Conservation (phyloP, 1,284 basidiomycete genomes). For the Pseudozyma sp. region DNA sequence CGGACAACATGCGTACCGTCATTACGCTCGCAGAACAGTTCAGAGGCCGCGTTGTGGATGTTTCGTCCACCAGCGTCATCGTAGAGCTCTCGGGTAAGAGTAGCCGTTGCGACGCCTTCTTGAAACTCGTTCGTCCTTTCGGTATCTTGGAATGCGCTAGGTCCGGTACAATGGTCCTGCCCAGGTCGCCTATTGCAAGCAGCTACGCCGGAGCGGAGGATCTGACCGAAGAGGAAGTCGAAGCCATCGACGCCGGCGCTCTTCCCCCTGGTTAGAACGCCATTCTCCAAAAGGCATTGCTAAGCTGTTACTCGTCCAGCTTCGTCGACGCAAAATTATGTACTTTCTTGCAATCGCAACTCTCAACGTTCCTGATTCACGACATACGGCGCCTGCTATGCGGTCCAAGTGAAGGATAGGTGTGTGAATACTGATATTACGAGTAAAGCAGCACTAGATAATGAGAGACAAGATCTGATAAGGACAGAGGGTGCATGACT, state of each 20-base stretch:
- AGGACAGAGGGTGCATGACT: background rate
- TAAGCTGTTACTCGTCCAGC: no score
- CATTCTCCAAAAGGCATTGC: no score
- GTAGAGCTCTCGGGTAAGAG: constrained; percentile 96
- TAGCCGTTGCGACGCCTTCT: constrained; percentile 88
- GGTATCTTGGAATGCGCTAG: constrained; percentile 93
- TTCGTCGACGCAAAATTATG: background rate
- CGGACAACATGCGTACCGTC: constrained; percentile 88
- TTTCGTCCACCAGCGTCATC: constrained; percentile 92
- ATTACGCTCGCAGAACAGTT: constrained; percentile 88
- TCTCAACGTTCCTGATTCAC: background rate
- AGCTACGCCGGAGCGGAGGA: constrained; percentile 60
- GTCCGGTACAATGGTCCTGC: constrained; percentile 74
- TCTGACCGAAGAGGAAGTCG: constrained; percentile 54
- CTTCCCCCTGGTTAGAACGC: constrained; percentile 63
- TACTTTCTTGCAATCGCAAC: background rate
- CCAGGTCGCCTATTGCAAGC: constrained; percentile 64
- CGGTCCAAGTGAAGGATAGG: no score
- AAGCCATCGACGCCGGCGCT: constrained; percentile 62
- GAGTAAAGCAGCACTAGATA: no score
- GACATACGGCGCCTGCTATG: no score
- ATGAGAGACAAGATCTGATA: background rate
- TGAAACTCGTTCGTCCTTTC: constrained; percentile 91
- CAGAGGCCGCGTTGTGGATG: constrained; percentile 90
- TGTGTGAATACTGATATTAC: no score